phyloP scores from a whole-genome alignment of 345 rosid species.

The Gossypium mustelinum region DNA sequence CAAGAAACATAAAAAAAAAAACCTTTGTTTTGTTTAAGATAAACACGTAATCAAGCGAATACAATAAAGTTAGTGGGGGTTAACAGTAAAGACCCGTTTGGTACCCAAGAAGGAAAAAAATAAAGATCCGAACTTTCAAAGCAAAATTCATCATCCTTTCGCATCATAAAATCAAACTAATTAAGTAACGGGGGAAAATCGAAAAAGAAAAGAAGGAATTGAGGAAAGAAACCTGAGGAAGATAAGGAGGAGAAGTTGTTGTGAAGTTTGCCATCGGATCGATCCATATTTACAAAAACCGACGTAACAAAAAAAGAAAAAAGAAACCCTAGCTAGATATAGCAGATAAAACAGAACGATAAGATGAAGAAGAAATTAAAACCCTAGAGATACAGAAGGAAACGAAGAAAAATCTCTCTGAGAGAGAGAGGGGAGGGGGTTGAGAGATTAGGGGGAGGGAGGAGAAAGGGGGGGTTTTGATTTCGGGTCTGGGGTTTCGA shows the following conservation, averaged over 20 bases:
- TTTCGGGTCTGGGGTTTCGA: neutral
- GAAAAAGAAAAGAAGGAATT: neutral
- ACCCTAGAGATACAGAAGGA: neutral
- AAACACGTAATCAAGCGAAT: neutral
- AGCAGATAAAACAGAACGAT: neutral
- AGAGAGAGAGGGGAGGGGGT: neutral
- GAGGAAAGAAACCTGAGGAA: conserved; percentile 41
- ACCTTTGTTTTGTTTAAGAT: neutral
- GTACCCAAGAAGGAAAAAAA: neutral
- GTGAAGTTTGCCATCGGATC: conserved; percentile 48
- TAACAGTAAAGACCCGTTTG: neutral
- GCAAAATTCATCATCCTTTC: neutral
- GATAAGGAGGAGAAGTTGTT: conserved; percentile 31
- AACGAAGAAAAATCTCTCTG: conserved; percentile 17
- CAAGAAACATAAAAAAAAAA: neutral
- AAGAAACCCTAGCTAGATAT: conserved; percentile 25
- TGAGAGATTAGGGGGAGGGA: neutral
- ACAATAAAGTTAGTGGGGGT: neutral
- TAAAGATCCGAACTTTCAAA: conserved; percentile 1
- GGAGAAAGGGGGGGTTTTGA: neutral
- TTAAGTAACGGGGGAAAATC: neutral
- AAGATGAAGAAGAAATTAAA: neutral
- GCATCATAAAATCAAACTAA: neutral
- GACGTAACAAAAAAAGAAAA: conserved; percentile 8
- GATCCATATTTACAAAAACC: conserved; percentile 45